Percentiles rank a stretch among this genome's conserved stretches.
These are phyloP conservation scores for Arabidopsis lyrata DNA, from an alignment of 441 rosid species.

Conservation along the genomic window DNA sequence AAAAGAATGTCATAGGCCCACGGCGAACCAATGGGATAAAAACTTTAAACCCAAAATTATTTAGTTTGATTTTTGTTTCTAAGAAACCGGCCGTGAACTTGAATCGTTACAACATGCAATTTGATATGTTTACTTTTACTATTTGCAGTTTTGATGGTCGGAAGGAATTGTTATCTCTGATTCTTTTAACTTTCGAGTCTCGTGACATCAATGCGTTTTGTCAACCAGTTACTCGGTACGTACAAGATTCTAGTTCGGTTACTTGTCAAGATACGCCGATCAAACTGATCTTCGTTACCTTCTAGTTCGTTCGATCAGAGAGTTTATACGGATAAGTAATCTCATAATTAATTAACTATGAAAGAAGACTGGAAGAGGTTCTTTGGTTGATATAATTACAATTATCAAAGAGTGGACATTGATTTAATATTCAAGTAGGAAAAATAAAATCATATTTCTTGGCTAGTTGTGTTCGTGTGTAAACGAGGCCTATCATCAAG, in stretches of 20 bases:
- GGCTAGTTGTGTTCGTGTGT: no score
- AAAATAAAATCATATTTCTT: no score
- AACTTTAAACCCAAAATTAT: no score
- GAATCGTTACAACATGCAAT: background rate
- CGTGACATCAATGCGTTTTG: background rate
- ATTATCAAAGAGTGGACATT: no score
- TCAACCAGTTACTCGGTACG: background rate
- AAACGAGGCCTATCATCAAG: no score
- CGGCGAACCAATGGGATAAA: background rate
- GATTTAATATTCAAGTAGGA: no score
- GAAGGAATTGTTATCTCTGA: background rate
- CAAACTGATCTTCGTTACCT: no score
- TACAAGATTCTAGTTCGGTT: background rate
- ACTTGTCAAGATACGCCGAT: background rate
- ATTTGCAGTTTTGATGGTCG: background rate
- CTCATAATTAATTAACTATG: no score
- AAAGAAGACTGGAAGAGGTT: no score
- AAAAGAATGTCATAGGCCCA: background rate
- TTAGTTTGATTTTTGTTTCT: background rate
- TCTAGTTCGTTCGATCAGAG: no score
- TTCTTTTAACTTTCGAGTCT: background rate
- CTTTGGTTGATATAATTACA: no score
- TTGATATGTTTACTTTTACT: background rate
- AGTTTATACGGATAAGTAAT: no score
- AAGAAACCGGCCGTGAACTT: background rate